Evolutionary conservation across 306 rosid genomes (phyloP), one percentile per base, ranked within the genome.

Genomic region (Herpetospermum pedunculosum): DNA sequence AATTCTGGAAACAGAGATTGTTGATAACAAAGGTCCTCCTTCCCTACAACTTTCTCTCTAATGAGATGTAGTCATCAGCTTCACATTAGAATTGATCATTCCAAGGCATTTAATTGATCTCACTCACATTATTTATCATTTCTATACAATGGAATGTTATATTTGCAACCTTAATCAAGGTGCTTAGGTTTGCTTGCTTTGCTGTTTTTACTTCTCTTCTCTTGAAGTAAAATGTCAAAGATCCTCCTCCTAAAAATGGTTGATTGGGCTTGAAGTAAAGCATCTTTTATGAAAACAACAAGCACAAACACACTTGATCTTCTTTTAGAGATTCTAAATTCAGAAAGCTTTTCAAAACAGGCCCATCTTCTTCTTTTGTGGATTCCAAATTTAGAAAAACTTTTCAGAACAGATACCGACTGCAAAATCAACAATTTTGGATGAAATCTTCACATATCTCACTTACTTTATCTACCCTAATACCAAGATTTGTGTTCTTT

Each of bases 31-130:
- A 68, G 73, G 53, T 68, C 21, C 47, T 23, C 60, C 44, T 19
- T 68, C 54, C 73, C 53, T 68, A 43, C 52, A 43, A 21, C 37
- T 43, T 41, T 43, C 73, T 40, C 53, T 67, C 34, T 23, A 41
- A 4, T 67, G 71, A 64, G 49, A 64, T 38, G 44, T 38, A 65
- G 49, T 10, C 49, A 65, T 43, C 54, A 37, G 54, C 11, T 65
- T 65, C 72, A 65, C 72, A 43, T 68, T 68, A 68, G 50, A 65
- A 10, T 65, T 40, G 52, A 65, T 65, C 4, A 40, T 40, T 23
- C n/a, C 34, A 40, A 40, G 46, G 12, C 34, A 10, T 65, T 6
- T 6, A 43, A 29, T 41, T 35, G 50, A 5, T 25, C 32, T 25
- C 49, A 25, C 25, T 40, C 53, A 68, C 49, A 43, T 43, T 25